A percentile compares a stretch with the other conserved stretches of the same genome.
These are phyloP conservation scores for Hypoxylon sp. DNA, from an alignment of 2,329 filamentous ascomycete genomes.

Conservation along the genomic window DNA sequence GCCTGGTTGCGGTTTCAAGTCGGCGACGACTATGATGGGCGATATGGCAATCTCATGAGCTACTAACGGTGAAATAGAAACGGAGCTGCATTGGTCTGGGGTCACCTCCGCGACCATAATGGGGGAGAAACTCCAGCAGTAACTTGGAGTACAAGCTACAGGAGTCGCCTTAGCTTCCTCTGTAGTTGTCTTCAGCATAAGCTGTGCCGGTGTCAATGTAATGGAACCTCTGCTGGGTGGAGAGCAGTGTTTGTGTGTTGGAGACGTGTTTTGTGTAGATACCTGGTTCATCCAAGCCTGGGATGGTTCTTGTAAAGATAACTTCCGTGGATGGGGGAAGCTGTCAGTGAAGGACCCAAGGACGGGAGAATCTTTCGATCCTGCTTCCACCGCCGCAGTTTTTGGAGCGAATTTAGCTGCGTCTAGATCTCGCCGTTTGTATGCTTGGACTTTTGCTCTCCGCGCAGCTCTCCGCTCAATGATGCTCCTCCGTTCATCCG, in stretches of 20 bases:
- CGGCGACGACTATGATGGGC: conserved; percentile 50
- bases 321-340: conserved; percentile 17
- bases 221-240: neutral
- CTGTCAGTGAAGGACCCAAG: conserved; percentile 46
- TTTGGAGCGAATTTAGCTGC: conserved; percentile 32
- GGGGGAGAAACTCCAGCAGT: conserved; percentile 34
- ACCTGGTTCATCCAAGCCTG: conserved; percentile 12
- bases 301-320: conserved; percentile 24
- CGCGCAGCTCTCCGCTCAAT: conserved; percentile 47
- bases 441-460: conserved; percentile 46
- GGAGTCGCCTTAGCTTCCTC: conserved; percentile 9
- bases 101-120: conserved; percentile 41
- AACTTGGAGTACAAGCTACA: neutral
- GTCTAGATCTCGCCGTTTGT: conserved; percentile 48
- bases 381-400: neutral
- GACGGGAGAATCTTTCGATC: conserved; percentile 46
- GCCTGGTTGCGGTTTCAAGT: conserved; percentile 39
- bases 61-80: conserved; percentile 13
- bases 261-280: neutral
- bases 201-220: neutral
- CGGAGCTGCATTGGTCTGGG: conserved; percentile 17
- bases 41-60: conserved; percentile 45
- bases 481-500: conserved; percentile 37
- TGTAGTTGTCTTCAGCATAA: conserved; percentile 16
- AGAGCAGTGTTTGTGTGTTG: neutral